Percentiles rank a stretch among this genome's conserved stretches.
These are phyloP conservation scores for Thalassiosira profunda DNA, from an alignment of 108 stramenopile species.

Conservation along the genomic window DNA sequence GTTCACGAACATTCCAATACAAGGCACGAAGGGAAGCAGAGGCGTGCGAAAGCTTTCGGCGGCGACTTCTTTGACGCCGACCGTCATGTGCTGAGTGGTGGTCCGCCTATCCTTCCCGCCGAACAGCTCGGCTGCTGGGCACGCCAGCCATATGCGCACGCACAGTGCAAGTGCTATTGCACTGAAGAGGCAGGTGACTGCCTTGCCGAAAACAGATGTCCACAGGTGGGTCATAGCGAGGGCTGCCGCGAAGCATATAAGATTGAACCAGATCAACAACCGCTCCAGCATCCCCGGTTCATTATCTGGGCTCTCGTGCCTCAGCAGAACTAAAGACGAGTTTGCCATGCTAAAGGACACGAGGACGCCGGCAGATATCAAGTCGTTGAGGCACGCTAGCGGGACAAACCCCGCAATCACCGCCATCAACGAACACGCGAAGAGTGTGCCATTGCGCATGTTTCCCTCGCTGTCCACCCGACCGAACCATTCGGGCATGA, in stretches of 20 bases:
- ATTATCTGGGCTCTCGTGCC: conserved; percentile 33
- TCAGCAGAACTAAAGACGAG: conserved; percentile 31
- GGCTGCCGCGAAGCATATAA: conserved; percentile 24
- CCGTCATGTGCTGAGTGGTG: no score
- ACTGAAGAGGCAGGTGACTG: conserved; percentile 26
- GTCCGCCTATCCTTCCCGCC: no score
- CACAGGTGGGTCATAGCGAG: no score
- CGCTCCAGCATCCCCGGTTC: conserved; percentile 21
- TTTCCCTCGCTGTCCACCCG: conserved; percentile 76
- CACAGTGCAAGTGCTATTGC: conserved; percentile 6
- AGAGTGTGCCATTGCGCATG: conserved; percentile 27
- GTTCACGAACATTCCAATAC: conserved; percentile 84
- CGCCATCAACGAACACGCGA: conserved; percentile 62
- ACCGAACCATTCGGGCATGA: conserved; percentile 78
- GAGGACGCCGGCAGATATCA: conserved; percentile 84
- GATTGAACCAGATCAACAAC: conserved; percentile 33
- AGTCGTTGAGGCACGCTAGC: conserved; percentile 74
- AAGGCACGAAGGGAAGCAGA: conserved; percentile 69
- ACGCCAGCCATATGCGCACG: conserved; percentile 21
- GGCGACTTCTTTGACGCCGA: no score
- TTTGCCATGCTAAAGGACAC: conserved; percentile 73
- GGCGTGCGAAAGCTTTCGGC: conserved; percentile 81
- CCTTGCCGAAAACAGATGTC: no score
- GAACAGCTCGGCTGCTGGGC: conserved; percentile 8
- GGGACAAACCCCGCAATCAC: conserved; percentile 87